Conservation (phyloP, 345 rosid genomes). For the Jatropha curcas region DNA sequence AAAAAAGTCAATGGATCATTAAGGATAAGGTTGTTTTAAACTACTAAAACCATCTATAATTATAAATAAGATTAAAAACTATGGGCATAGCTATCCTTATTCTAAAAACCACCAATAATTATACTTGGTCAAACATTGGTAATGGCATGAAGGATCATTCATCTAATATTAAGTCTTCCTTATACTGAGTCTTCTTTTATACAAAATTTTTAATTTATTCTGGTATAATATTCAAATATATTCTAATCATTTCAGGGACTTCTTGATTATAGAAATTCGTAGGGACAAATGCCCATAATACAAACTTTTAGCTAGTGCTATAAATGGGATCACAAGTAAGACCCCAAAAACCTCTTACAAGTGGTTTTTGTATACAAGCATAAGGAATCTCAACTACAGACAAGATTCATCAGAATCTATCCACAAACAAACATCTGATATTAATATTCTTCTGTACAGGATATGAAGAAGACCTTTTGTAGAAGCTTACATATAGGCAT, state of each 20-base stretch:
- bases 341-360: slow-evolving; percentile 2
- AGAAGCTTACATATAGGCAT: slow-evolving; percentile 9
- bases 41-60: neutral
- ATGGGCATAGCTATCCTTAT: no score
- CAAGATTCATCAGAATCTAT: slow-evolving; percentile 24
- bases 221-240: neutral
- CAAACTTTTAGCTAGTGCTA: slow-evolving; percentile 4
- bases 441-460: slow-evolving; percentile 5
- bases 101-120: no score
- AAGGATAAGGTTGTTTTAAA: neutral
- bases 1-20: neutral
- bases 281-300: neutral
- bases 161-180: no score
- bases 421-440: slow-evolving; percentile 1
- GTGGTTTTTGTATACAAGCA: neutral
- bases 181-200: neutral
- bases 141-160: no score
- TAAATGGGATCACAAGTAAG: neutral
- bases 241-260: neutral
- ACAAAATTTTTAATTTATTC: neutral
- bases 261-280: neutral
- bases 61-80: no score
- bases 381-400: slow-evolving; percentile 18
- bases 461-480: slow-evolving; percentile 13
- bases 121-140: no score